Conservation (phyloP, 768 basidiomycete genomes). For the Pulveroboletus sp. region DNA sequence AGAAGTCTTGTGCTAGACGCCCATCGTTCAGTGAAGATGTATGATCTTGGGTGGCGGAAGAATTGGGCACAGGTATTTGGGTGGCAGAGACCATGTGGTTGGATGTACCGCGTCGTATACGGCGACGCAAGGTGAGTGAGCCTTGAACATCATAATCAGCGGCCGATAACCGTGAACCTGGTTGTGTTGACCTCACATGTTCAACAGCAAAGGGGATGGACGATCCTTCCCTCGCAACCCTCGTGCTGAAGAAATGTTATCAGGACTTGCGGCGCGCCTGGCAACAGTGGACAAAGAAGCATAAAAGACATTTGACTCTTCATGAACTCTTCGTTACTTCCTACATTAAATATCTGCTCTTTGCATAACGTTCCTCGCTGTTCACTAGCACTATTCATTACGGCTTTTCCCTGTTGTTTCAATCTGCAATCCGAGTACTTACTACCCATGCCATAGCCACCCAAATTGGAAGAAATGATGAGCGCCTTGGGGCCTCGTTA, state of each 20-base stretch:
- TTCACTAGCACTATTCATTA: constrained; percentile 5
- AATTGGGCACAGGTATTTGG: constrained; percentile 74
- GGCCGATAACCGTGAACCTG: neutral
- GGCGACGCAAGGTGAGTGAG: constrained; percentile 64
- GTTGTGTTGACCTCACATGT: neutral
- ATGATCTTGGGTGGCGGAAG: constrained; percentile 69
- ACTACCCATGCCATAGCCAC: neutral
- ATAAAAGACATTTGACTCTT: constrained; percentile 17
- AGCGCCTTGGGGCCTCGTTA: neutral
- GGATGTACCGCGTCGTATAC: constrained; percentile 50
- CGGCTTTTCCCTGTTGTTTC: constrained; percentile 5
- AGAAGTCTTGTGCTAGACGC: constrained; percentile 63
- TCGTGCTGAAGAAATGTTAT: constrained; percentile 61
- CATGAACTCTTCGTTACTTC: neutral
- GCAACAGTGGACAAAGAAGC: constrained; percentile 53
- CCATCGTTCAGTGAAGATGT: constrained; percentile 57
- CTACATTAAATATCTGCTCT: constrained; percentile 1
- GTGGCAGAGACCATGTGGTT: constrained; percentile 49
- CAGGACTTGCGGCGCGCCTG: constrained; percentile 61
- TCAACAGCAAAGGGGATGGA: constrained; percentile 61
- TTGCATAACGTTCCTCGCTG: constrained; percentile 7
- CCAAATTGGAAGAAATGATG: neutral
- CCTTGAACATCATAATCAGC: neutral
- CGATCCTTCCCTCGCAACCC: constrained; percentile 66
- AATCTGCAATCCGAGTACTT: no score